Evolutionary conservation across 169 alveolate genomes (phyloP).

Genomic region (Eimeria brunetti): DNA sequence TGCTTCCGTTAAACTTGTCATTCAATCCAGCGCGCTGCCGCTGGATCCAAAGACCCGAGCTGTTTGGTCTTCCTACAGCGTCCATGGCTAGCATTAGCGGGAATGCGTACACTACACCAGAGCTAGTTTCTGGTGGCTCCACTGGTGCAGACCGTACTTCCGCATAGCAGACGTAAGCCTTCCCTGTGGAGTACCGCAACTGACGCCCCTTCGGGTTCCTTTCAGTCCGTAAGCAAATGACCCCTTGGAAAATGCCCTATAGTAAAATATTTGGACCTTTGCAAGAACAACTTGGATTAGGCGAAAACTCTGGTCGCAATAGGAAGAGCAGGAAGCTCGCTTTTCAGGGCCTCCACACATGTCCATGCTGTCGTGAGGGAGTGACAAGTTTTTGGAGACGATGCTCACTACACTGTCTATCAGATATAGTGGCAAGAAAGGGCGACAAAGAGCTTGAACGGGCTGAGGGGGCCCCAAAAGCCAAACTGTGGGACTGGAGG

Average conservation of each 20-base stretch:
- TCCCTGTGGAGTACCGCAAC: neutral
- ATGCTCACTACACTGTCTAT: neutral
- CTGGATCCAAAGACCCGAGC: neutral
- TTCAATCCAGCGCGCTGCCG: neutral
- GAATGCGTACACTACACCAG: neutral
- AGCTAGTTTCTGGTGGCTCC: neutral
- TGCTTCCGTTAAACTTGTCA: neutral
- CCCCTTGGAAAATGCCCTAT: neutral
- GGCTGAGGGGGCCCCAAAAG: neutral
- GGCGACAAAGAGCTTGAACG: neutral
- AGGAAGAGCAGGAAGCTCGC: neutral
- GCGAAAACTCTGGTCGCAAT: neutral
- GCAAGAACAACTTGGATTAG: neutral
- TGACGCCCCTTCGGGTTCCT: neutral
- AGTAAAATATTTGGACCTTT: neutral
- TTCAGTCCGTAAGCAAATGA: neutral
- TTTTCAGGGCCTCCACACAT: neutral
- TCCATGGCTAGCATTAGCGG: constrained; percentile 7
- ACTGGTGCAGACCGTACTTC: neutral
- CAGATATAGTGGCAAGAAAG: neutral
- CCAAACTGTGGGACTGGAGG: no score
- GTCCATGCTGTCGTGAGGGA: neutral
- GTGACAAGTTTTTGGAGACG: neutral
- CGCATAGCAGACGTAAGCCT: neutral
- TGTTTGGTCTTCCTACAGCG: neutral